Evolutionary conservation across 1,284 basidiomycete genomes (phyloP).

Genomic region (Laetiporus sulphureus): DNA sequence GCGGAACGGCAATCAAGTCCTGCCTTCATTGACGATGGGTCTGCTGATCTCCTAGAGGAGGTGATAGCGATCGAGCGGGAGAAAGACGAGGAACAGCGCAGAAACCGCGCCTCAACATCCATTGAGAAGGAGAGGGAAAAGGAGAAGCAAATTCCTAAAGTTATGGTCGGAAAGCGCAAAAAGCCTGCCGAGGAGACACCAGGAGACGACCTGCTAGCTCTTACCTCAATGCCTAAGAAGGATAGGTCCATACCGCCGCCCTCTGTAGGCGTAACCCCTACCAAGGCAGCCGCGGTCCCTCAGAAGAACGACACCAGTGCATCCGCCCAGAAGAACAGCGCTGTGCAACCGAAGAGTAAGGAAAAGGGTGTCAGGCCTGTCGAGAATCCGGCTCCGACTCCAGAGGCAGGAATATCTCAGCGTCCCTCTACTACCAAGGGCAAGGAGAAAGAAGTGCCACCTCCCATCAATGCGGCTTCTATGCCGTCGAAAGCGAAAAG

Average conservation of each 20-base stretch:
- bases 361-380: constrained; percentile 32
- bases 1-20: constrained; percentile 46
- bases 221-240: constrained; percentile 59
- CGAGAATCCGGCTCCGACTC: constrained; percentile 21
- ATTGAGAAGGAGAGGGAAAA: constrained; percentile 25
- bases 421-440: constrained; percentile 44
- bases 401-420: constrained; percentile 23
- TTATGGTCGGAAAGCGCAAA: constrained; percentile 45
- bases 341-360: constrained; percentile 14
- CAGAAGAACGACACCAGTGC: constrained; percentile 9
- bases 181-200: constrained; percentile 32
- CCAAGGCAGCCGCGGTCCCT: constrained; percentile 8
- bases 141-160: constrained; percentile 24
- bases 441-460: constrained; percentile 51
- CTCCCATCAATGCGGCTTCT: constrained; percentile 15
- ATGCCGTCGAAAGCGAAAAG: constrained; percentile 40
- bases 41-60: constrained; percentile 71
- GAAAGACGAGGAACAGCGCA: constrained; percentile 38
- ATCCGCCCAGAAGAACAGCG: constrained; percentile 12
- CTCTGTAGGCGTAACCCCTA: constrained; percentile 21
- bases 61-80: constrained; percentile 74
- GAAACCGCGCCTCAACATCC: constrained; percentile 7
- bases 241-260: constrained; percentile 33
- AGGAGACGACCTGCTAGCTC: constrained; percentile 50
- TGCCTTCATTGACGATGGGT: constrained; percentile 66